A percentile compares a stretch with the other conserved stretches of the same genome.
phyloP scores from a whole-genome alignment of 2,329 filamentous ascomycete genomes.

The Sporothrix curviconia region DNA sequence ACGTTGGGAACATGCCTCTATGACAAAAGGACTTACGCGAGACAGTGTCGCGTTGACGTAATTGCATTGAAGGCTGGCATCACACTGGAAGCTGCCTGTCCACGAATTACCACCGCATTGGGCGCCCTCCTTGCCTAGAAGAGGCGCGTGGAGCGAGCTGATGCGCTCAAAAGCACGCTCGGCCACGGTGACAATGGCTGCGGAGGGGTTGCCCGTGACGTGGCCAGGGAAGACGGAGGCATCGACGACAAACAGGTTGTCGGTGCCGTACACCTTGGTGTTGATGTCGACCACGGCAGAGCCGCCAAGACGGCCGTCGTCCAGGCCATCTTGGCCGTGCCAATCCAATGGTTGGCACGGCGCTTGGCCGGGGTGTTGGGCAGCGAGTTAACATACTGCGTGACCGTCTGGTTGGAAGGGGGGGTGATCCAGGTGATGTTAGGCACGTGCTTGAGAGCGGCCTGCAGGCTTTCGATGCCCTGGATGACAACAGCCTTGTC shows the following conservation, averaged over 20 bases:
- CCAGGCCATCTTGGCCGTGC: constrained; percentile 53
- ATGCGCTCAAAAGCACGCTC: constrained; percentile 41
- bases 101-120: constrained; percentile 15
- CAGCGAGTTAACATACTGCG: constrained; percentile 48
- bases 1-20: not conserved
- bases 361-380: constrained; percentile 35
- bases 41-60: constrained; percentile 10
- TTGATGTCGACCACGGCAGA: constrained; percentile 56
- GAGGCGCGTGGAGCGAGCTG: constrained; percentile 8
- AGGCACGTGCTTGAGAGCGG: constrained; percentile 47
- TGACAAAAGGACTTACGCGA: constrained; percentile 9
- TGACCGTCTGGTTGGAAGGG: constrained; percentile 42
- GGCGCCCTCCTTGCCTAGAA: not conserved
- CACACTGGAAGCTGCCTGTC: constrained; percentile 16
- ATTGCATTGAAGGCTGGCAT: constrained; percentile 7
- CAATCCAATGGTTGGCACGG: constrained; percentile 47
- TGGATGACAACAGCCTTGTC: constrained; percentile 58
- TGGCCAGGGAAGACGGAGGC: constrained; percentile 52
- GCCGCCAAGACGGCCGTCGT: constrained; percentile 48
- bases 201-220: constrained; percentile 53
- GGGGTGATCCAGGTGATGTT: constrained; percentile 52
- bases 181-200: constrained; percentile 51
- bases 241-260: constrained; percentile 56
- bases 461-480: constrained; percentile 54
- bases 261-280: constrained; percentile 59